These are phyloP conservation scores for Alternaria infectoria DNA, from an alignment of 2,329 filamentous ascomycete genomes.

Conservation along the genomic window DNA sequence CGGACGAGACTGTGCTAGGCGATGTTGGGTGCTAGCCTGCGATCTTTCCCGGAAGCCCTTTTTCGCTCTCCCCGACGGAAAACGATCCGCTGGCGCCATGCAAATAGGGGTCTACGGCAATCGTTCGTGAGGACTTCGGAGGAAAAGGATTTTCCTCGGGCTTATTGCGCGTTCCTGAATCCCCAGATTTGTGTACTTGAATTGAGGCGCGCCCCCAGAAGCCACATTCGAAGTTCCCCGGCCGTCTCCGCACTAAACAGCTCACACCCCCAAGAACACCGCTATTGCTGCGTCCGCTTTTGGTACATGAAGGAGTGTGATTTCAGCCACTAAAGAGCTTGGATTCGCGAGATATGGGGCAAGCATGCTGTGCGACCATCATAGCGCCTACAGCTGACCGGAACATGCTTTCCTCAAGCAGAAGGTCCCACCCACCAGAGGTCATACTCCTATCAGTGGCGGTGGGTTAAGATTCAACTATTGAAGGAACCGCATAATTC, in stretches of 20 bases:
- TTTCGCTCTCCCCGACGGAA: constrained; percentile 26
- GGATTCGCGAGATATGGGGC: not conserved
- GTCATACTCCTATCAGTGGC: not conserved
- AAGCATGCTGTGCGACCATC: not conserved
- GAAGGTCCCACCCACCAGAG: not conserved
- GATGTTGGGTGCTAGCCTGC: constrained; percentile 2
- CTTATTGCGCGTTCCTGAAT: not conserved
- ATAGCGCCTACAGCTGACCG: constrained; percentile 1
- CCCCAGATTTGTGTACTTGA: constrained; percentile 1
- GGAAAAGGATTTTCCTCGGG: constrained; percentile 28
- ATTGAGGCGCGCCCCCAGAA: not conserved
- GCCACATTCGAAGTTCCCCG: not conserved
- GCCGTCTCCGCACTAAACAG: not conserved
- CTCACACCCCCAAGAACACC: not conserved
- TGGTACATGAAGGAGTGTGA: not conserved
- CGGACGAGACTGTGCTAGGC: constrained; percentile 14
- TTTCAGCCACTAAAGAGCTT: not conserved
- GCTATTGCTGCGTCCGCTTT: not conserved
- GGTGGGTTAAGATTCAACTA: not conserved
- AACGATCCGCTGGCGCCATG: constrained; percentile 15
- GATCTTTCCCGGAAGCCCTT: constrained; percentile 10
- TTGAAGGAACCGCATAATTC: not conserved
- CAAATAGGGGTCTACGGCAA: constrained; percentile 15
- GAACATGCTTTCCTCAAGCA: not conserved
- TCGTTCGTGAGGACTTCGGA: constrained; percentile 27